phyloP scores from a whole-genome alignment of 352 stramenopile species.

The Blastocystis sp. region DNA sequence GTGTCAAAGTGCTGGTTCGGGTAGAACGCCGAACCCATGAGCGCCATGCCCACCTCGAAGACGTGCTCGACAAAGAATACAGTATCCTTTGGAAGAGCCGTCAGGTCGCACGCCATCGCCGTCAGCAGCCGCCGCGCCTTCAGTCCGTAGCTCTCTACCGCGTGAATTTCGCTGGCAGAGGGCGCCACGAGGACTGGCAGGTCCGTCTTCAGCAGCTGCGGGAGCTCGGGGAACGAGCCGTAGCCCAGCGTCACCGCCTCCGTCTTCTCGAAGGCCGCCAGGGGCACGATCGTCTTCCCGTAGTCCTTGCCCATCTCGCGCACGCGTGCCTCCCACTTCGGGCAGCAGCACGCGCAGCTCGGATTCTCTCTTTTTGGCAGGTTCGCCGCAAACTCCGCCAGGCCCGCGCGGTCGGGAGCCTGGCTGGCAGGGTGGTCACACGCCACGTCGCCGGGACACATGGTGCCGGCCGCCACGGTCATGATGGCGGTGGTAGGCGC shows the following conservation, averaged over 20 bases:
- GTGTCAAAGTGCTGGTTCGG: slow-evolving; percentile 51
- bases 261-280: slow-evolving; percentile 4
- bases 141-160: slow-evolving; percentile 59
- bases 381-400: slow-evolving; percentile 11
- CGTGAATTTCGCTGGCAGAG: slow-evolving; percentile 50
- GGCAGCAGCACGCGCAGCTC: background rate
- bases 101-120: background rate
- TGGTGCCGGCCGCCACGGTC: slow-evolving; percentile 1
- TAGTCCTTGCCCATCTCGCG: slow-evolving; percentile 56
- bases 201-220: slow-evolving; percentile 43
- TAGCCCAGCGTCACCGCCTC: slow-evolving; percentile 30
- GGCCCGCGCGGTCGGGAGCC: slow-evolving; percentile 14
- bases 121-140: slow-evolving; percentile 45
- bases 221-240: slow-evolving; percentile 32
- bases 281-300: slow-evolving; percentile 31
- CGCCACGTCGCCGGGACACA: background rate
- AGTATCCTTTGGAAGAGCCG: slow-evolving; percentile 56
- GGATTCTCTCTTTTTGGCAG: background rate
- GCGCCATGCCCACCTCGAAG: slow-evolving; percentile 62
- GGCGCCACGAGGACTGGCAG: slow-evolving; percentile 37
- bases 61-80: slow-evolving; percentile 65
- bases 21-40: slow-evolving; percentile 65
- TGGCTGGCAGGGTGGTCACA: background rate
- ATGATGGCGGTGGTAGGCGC: slow-evolving; percentile 47
- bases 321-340: slow-evolving; percentile 10